Conservation (phyloP, 2,329 filamentous ascomycete genomes). For the Lizonia empirigonia region DNA sequence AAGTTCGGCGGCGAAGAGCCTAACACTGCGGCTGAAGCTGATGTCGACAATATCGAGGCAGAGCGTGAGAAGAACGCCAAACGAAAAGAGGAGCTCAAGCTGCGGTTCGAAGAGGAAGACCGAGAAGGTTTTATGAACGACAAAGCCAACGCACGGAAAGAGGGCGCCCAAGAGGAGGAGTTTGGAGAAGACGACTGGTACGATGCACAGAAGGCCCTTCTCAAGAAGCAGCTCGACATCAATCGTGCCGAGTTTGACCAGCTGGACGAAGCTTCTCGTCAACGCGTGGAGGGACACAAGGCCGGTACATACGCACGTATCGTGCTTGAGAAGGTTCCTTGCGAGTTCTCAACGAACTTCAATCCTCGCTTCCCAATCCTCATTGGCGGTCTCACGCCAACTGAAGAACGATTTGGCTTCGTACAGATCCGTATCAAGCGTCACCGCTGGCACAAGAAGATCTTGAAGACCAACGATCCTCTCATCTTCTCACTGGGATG, state of each 20-base stretch:
- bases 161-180: constrained; percentile 69
- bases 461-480: constrained; percentile 96
- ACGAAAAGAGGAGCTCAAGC: constrained; percentile 90
- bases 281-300: constrained; percentile 85
- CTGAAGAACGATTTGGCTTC: constrained; percentile 94
- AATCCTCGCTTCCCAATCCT: constrained; percentile 82
- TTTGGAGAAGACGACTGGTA: constrained; percentile 99
- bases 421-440: constrained; percentile 96
- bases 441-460: constrained; percentile 99
- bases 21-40: constrained; percentile 50
- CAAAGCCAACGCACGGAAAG: constrained; percentile 75
- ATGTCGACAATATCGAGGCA: constrained; percentile 69
- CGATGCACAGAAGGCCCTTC: constrained; percentile 89
- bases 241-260: constrained; percentile 92
- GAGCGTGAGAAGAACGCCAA: constrained; percentile 91
- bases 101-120: constrained; percentile 97
- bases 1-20: constrained; percentile 54
- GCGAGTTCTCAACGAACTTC: constrained; percentile 86
- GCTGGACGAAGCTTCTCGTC: constrained; percentile 81
- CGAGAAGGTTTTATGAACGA: constrained; percentile 94
- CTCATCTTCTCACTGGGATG: constrained; percentile 96
- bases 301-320: constrained; percentile 94
- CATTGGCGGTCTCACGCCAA: constrained; percentile 87
- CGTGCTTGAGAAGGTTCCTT: constrained; percentile 85
- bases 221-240: constrained; percentile 96